Percentiles rank a stretch among this genome's conserved stretches.
These are phyloP conservation scores for Microascus cirrosus DNA, from an alignment of 2,329 filamentous ascomycete genomes.

Conservation along the genomic window DNA sequence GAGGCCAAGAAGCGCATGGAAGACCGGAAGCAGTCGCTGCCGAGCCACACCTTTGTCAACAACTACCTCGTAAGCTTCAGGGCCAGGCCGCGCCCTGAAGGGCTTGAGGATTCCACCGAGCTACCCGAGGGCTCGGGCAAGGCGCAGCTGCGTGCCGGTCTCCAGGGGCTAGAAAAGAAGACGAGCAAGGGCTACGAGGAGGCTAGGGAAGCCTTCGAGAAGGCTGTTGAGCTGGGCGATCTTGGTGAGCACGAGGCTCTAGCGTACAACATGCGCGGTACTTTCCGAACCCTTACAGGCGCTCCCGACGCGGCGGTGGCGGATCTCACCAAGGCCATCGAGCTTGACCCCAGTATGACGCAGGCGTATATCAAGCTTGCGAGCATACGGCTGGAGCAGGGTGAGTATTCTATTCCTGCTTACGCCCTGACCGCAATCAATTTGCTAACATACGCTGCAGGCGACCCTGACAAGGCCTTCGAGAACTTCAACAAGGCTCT, in stretches of 20 bases:
- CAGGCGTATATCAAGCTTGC: conserved; percentile 99
- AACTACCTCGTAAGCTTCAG: conserved; percentile 99
- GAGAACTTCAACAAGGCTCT: conserved; percentile 81
- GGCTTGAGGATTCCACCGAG: conserved; percentile 73
- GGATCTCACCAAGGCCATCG: conserved; percentile 87
- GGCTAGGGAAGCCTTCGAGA: conserved; percentile 75
- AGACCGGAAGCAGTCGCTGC: conserved; percentile 78
- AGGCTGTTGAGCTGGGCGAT: conserved; percentile 71
- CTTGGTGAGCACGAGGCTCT: conserved; percentile 78
- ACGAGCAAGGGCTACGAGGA: conserved; percentile 88
- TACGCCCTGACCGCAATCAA: neutral
- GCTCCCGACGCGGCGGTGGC: conserved; percentile 72
- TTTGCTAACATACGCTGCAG: conserved; percentile 3
- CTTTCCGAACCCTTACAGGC: conserved; percentile 85
- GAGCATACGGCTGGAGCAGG: conserved; percentile 93
- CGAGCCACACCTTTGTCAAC: conserved; percentile 91
- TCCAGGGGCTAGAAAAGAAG: conserved; percentile 72
- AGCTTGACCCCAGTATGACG: conserved; percentile 75
- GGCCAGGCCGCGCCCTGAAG: conserved; percentile 63
- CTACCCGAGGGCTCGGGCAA: conserved; percentile 68
- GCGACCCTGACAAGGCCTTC: conserved; percentile 75
- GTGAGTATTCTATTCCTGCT: conserved; percentile 12
- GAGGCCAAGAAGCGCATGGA: conserved; percentile 85
- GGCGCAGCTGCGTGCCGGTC: conserved; percentile 74
- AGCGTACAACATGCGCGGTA: conserved; percentile 93